These are phyloP conservation scores for Senna tora DNA, from an alignment of 306 rosid genomes.

Conservation along the genomic window DNA sequence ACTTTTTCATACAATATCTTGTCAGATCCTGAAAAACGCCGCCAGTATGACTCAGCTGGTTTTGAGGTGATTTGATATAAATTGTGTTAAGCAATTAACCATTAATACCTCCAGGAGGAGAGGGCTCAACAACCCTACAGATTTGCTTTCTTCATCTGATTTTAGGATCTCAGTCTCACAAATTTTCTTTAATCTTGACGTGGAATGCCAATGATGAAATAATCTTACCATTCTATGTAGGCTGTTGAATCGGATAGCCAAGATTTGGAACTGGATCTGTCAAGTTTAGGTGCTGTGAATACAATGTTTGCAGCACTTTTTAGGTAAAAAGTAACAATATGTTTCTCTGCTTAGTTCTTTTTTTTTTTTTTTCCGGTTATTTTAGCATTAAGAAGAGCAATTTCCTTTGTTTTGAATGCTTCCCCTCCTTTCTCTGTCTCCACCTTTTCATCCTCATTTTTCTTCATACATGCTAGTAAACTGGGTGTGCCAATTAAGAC, in stretches of 20 bases:
- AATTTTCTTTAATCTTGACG: neutral
- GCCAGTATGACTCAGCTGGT: slow-evolving; percentile 86
- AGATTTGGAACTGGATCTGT: slow-evolving; percentile 96
- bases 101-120: slow-evolving; percentile 20
- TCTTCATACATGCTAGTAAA: slow-evolving; percentile 58
- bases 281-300: slow-evolving; percentile 93
- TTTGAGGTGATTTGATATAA: slow-evolving; percentile 84
- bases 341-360: slow-evolving; percentile 27
- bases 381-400: slow-evolving; percentile 17
- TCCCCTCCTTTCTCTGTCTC: slow-evolving; percentile 1
- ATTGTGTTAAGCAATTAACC: slow-evolving; percentile 15
- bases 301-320: slow-evolving; percentile 99
- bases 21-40: slow-evolving; percentile 87
- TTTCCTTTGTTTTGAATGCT: neutral
- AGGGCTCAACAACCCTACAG: slow-evolving; percentile 20
- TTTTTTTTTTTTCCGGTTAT: slow-evolving; percentile 2
- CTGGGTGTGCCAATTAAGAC: slow-evolving; percentile 99
- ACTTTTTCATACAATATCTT: slow-evolving; percentile 87
- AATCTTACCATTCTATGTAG: slow-evolving; percentile 50
- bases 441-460: slow-evolving; percentile 17
- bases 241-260: slow-evolving; percentile 92
- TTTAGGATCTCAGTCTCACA: slow-evolving; percentile 12
- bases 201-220: slow-evolving; percentile 26
- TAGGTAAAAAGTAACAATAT: slow-evolving; percentile 52
- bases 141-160: slow-evolving; percentile 32